phyloP scores from a whole-genome alignment of 768 basidiomycete species.

The Xanthoconium stramineum region DNA sequence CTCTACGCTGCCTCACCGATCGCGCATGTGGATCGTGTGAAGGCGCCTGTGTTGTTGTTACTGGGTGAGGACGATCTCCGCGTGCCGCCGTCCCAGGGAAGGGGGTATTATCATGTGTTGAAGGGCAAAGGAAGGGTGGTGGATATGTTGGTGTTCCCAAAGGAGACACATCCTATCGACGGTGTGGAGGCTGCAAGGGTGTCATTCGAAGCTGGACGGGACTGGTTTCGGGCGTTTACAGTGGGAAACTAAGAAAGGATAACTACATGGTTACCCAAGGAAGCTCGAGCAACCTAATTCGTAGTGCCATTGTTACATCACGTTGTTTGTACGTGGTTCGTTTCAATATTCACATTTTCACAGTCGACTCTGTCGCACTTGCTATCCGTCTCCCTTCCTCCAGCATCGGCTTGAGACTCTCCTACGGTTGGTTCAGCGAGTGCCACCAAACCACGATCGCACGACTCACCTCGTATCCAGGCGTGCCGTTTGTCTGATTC shows the following conservation, averaged over 20 bases:
- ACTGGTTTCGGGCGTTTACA: conserved; percentile 43
- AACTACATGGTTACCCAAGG: too few species aligned
- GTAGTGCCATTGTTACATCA: neutral
- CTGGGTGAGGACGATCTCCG: conserved; percentile 61
- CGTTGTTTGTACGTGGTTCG: too few species aligned
- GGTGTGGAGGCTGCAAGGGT: conserved; percentile 57
- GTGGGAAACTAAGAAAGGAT: neutral
- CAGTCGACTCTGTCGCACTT: conserved; percentile 13
- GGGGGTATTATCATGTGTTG: conserved; percentile 63
- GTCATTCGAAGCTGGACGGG: conserved; percentile 47
- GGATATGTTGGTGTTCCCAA: conserved; percentile 59
- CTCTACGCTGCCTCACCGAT: conserved; percentile 58
- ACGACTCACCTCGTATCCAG: conserved; percentile 51
- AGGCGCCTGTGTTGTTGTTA: conserved; percentile 52
- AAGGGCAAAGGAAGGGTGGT: conserved; percentile 45
- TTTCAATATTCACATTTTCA: neutral
- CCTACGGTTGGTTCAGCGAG: conserved; percentile 7
- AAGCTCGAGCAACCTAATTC: neutral
- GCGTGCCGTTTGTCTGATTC: conserved; percentile 48
- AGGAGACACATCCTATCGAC: conserved; percentile 61
- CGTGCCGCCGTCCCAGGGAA: conserved; percentile 60
- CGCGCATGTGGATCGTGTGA: conserved; percentile 46
- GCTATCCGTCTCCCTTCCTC: conserved; percentile 22
- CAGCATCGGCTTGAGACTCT: conserved; percentile 26
- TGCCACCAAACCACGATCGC: neutral